Evolutionary conservation across 1,139 yeast species (phyloP).

Genomic region (Suhomyces panamericanus): DNA sequence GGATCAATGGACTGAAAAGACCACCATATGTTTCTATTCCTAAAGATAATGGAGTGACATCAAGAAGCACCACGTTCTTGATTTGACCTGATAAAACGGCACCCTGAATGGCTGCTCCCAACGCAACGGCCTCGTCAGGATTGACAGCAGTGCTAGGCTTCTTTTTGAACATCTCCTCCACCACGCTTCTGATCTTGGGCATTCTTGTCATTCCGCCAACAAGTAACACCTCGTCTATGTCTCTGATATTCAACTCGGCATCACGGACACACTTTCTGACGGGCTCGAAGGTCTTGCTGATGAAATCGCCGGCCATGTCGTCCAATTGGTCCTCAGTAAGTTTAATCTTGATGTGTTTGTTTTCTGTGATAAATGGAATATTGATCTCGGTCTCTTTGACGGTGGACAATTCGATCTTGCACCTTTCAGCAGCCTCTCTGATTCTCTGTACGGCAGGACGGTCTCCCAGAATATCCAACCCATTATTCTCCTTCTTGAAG

Average conservation of each 20-base stretch:
- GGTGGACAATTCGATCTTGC: constrained; percentile 70
- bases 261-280: constrained; percentile 68
- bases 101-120: constrained; percentile 85
- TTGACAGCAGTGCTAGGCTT: constrained; percentile 66
- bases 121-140: constrained; percentile 83
- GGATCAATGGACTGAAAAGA: constrained; percentile 71
- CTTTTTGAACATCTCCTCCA: constrained; percentile 55
- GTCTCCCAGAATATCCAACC: constrained; percentile 46
- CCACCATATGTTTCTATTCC: constrained; percentile 87
- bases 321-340: constrained; percentile 67
- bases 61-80: constrained; percentile 69
- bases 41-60: constrained; percentile 75
- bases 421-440: constrained; percentile 69
- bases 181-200: constrained; percentile 68
- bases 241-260: constrained; percentile 61
- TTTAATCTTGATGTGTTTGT: constrained; percentile 50
- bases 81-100: constrained; percentile 72
- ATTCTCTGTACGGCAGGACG: constrained; percentile 62
- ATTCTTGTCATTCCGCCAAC: constrained; percentile 88
- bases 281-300: constrained; percentile 62
- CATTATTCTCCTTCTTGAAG: constrained; percentile 44
- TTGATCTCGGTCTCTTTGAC: constrained; percentile 55
- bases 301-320: constrained; percentile 58
- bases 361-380: constrained; percentile 60
- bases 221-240: constrained; percentile 67